phyloP scores from a whole-genome alignment of 2,329 filamentous ascomycete species.

The Lasiodiplodia sp. region DNA sequence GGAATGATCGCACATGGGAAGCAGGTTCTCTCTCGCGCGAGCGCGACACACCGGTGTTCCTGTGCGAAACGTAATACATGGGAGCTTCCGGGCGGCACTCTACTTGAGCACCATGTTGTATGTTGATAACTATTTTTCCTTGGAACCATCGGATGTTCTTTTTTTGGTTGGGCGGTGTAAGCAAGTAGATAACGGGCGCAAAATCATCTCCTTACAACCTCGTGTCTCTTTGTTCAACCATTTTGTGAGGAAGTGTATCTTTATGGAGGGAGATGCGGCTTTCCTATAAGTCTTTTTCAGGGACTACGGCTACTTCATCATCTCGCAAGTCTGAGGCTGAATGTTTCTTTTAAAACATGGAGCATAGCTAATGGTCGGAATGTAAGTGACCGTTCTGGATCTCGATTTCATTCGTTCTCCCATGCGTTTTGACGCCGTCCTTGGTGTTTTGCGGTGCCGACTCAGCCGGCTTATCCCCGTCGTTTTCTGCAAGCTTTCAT shows the following conservation, averaged over 20 bases:
- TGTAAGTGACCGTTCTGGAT: too few relatives aligned
- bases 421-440: too few relatives aligned
- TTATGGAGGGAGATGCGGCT: too few relatives aligned
- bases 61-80: constrained; percentile 25
- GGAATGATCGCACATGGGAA: constrained; percentile 5
- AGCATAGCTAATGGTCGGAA: too few relatives aligned
- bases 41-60: neutral
- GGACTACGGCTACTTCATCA: too few relatives aligned
- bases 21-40: constrained; percentile 17
- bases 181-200: constrained; percentile 30
- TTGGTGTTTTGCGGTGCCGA: too few relatives aligned
- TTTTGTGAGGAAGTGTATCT: neutral
- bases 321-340: too few relatives aligned
- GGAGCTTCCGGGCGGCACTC: constrained; percentile 27
- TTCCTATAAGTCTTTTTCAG: too few relatives aligned
- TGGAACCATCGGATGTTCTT: constrained; percentile 13
- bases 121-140: constrained; percentile 23
- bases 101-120: constrained; percentile 27
- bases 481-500: too few relatives aligned
- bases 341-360: too few relatives aligned
- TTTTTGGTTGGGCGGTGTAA: constrained; percentile 25
- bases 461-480: too few relatives aligned
- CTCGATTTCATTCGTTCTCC: too few relatives aligned
- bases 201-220: constrained; percentile 25
- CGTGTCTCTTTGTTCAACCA: neutral